These are phyloP conservation scores for Penicillium sp. DNA, from an alignment of 2,329 filamentous ascomycete genomes.

Conservation along the genomic window DNA sequence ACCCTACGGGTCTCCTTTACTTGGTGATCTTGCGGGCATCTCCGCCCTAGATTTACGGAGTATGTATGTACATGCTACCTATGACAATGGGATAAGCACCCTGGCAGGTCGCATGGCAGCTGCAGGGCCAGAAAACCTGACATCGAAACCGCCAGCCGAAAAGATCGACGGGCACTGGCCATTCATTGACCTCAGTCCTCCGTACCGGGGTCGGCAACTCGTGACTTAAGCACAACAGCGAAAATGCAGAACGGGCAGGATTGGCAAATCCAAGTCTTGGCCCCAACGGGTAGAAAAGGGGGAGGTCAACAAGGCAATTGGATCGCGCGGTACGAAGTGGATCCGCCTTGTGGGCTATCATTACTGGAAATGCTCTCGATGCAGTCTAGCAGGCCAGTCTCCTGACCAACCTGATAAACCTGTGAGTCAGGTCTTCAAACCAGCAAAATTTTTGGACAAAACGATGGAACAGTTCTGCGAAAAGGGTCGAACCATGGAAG, in stretches of 20 bases:
- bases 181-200: constrained; percentile 11
- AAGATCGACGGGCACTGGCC: constrained; percentile 19
- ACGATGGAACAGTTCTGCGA: background rate
- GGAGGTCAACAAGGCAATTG: constrained; percentile 14
- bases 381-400: constrained; percentile 4
- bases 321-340: constrained; percentile 14
- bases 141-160: constrained; percentile 3
- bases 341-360: constrained; percentile 25
- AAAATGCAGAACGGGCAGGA: constrained; percentile 15
- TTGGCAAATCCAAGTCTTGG: constrained; percentile 14
- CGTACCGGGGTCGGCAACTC: background rate
- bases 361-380: constrained; percentile 27
- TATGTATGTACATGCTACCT: background rate
- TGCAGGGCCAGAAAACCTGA: constrained; percentile 19
- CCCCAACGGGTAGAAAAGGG: constrained; percentile 24
- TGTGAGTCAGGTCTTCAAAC: background rate
- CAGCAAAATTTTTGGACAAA: background rate
- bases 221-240: constrained; percentile 2
- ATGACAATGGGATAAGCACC: background rate
- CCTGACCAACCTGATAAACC: constrained; percentile 12
- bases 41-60: background rate
- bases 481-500: background rate
- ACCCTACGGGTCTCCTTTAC: background rate
- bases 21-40: background rate
- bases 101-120: constrained; percentile 16